These are phyloP conservation scores for Penicillium expansum DNA, from an alignment of 2,329 filamentous ascomycete species.

Conservation along the genomic window DNA sequence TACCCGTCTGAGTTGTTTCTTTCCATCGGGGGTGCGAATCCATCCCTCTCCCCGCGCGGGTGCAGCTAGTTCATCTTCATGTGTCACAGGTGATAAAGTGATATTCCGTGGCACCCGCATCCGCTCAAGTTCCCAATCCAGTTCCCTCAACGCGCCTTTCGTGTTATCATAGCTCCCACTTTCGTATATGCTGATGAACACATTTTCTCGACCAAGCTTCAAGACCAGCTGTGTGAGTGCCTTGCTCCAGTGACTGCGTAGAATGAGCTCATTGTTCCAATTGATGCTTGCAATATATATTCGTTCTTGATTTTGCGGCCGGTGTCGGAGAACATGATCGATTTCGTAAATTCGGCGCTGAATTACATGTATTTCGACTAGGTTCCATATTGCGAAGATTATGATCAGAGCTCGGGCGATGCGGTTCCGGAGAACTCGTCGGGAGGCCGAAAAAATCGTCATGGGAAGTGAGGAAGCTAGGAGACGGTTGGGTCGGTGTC, in stretches of 20 bases:
- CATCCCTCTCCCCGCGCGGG: slow-evolving; percentile 55
- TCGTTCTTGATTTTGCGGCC: slow-evolving; percentile 21
- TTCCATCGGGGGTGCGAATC: slow-evolving; percentile 58
- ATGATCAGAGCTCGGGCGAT: slow-evolving; percentile 18
- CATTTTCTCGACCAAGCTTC: slow-evolving; percentile 60
- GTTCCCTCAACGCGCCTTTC: slow-evolving; percentile 57
- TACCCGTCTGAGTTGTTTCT: slow-evolving; percentile 61
- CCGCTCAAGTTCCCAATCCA: slow-evolving; percentile 55
- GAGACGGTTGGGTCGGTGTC: background rate
- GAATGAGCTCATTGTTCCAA: slow-evolving; percentile 63
- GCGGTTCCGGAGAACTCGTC: slow-evolving; percentile 15
- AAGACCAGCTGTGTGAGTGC: slow-evolving; percentile 58
- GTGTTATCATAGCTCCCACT: slow-evolving; percentile 68
- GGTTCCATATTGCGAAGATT: slow-evolving; percentile 21
- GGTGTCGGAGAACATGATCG: slow-evolving; percentile 9
- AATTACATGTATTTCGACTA: slow-evolving; percentile 20
- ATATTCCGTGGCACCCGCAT: slow-evolving; percentile 56
- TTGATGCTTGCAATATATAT: slow-evolving; percentile 69
- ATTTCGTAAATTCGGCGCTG: slow-evolving; percentile 15
- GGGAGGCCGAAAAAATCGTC: slow-evolving; percentile 12
- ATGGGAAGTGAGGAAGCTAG: slow-evolving; percentile 14
- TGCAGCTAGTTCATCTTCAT: slow-evolving; percentile 54
- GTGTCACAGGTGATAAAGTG: slow-evolving; percentile 58
- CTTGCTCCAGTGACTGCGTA: slow-evolving; percentile 61
- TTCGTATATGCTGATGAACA: slow-evolving; percentile 67